Evolutionary conservation across 768 basidiomycete species (phyloP), one percentile per base, ranked within the genome.

Genomic region (Naganishia antarctica): DNA sequence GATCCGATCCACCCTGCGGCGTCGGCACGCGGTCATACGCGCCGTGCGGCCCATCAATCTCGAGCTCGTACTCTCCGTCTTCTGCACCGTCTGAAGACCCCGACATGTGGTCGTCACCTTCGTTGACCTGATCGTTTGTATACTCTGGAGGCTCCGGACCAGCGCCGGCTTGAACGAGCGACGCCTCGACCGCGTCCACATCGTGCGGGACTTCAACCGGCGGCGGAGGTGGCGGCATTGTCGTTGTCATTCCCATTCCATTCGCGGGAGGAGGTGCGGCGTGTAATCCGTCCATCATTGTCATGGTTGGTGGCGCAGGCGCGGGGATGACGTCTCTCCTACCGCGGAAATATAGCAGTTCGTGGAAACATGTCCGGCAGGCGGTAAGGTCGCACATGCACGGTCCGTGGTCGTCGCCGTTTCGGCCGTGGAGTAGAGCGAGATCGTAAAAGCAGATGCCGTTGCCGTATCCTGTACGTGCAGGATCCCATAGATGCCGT

Each of bases 371-470:
- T 11, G 66, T 67, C 34, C 66, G 18, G 26, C 66, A 67, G 13
- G 61, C 60, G 13, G 66, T 67, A 29, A 67, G 47, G 32, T 67
- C 60, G 21, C 66, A 67, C 66, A 67, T 67, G 40, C 66, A 67
- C 40, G 66, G 66, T 16, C 61, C 66, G 25, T 67, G 66, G 31
- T 67, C 66, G 47, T 67, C 66, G 41, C 66, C 66, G 44, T 48
- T 58, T n/a, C 63, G 31, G 16, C 74, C 74, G 60, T 77, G 76
- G n/a, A 70, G 65, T 44, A 69, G 69, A 2, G 71, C 67, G 28
- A 75, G 62, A 45, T 70, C 68, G 63, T 74, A 72, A 45, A 77
- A 77, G 59, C 76, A 77, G 23, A 77, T 68, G 0, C 76, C 76
- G 46, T 76, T 73, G 3, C 75, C 67, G 58, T 61, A 63, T 3